Evolutionary conservation across 257 asterid genomes (phyloP).

Genomic region (Schizonepeta tenuifolia): DNA sequence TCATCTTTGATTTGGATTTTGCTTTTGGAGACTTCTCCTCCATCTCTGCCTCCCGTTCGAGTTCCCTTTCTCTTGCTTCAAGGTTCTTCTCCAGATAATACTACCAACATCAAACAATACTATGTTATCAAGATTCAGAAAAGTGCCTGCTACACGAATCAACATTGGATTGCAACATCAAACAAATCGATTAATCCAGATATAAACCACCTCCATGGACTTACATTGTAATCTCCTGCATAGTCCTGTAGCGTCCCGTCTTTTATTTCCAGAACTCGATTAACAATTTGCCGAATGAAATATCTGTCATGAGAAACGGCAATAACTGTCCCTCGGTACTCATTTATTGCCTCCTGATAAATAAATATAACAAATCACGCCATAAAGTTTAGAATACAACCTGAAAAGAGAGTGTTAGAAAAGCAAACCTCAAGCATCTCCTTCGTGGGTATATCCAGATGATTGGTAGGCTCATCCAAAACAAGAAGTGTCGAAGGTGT

Average conservation of each 20-base stretch:
- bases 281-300: slow-evolving; percentile 92
- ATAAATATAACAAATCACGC: slow-evolving; percentile 13
- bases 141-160: too few relatives aligned
- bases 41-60: slow-evolving; percentile 93
- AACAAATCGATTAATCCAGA: background rate
- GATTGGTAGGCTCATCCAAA: slow-evolving; percentile 97
- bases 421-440: slow-evolving; percentile 94
- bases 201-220: slow-evolving; percentile 22
- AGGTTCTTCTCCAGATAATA: slow-evolving; percentile 95
- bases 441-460: slow-evolving; percentile 89
- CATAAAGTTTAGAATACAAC: background rate
- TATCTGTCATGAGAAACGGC: slow-evolving; percentile 99
- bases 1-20: slow-evolving; percentile 97
- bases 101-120: slow-evolving; percentile 39
- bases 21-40: slow-evolving; percentile 90
- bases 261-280: slow-evolving; percentile 90
- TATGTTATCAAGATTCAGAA: background rate
- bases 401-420: slow-evolving; percentile 14
- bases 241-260: slow-evolving; percentile 85
- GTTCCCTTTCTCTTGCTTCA: slow-evolving; percentile 86
- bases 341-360: slow-evolving; percentile 85
- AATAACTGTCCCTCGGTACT: slow-evolving; percentile 89
- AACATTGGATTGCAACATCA: background rate
- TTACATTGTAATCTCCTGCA: slow-evolving; percentile 91
- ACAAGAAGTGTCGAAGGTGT: slow-evolving; percentile 89